These are phyloP conservation scores for Forsythia suspensa DNA, from an alignment of 257 asterid species.

Conservation along the genomic window DNA sequence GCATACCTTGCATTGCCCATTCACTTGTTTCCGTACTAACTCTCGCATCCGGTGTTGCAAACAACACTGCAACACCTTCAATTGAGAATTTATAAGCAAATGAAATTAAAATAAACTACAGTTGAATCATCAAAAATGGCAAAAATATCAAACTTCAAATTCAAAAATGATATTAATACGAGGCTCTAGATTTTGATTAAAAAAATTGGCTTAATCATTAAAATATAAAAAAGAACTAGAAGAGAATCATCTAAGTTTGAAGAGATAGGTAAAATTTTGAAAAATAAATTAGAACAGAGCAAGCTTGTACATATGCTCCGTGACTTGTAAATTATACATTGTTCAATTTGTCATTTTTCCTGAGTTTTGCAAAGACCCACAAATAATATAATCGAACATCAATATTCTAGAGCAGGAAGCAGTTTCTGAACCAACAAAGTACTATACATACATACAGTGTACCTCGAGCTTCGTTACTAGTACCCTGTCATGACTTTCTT, in stretches of 20 bases:
- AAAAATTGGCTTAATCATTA: background rate
- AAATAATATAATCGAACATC: background rate
- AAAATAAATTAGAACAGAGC: background rate
- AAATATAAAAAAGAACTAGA: background rate
- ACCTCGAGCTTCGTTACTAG: constrained; percentile 3
- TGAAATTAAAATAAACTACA: constrained; percentile 3
- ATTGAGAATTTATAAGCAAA: constrained; percentile 22
- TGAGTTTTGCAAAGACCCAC: background rate
- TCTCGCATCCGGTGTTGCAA: constrained; percentile 72
- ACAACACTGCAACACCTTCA: constrained; percentile 48
- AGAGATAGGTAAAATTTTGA: background rate
- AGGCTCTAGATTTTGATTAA: background rate
- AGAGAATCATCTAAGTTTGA: background rate
- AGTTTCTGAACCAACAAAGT: background rate
- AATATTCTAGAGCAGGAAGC: background rate
- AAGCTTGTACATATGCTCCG: background rate
- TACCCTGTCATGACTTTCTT: background rate
- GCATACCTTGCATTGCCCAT: constrained; percentile 92
- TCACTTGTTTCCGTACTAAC: constrained; percentile 64
- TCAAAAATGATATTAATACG: background rate
- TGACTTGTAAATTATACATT: background rate
- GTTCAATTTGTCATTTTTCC: constrained; percentile 1
- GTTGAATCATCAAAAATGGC: background rate
- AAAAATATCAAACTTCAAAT: background rate
- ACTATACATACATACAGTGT: background rate